Conservation (phyloP, 2,329 filamentous ascomycete species). For the Alternaria arbusti region DNA sequence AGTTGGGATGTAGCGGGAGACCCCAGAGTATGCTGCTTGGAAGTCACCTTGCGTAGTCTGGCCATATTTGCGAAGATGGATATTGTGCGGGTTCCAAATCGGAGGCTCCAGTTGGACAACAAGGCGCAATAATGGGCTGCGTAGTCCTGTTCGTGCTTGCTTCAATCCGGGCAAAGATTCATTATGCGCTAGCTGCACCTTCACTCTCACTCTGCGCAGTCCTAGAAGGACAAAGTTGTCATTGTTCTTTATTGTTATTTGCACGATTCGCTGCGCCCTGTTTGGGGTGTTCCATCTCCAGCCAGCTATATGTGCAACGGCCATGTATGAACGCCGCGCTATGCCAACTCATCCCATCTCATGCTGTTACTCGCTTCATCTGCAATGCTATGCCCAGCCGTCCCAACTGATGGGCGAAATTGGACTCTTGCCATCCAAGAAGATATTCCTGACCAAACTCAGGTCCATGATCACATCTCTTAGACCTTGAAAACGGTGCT, state of each 20-base stretch:
- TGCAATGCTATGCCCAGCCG: not conserved
- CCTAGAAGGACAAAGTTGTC: not conserved
- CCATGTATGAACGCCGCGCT: not conserved
- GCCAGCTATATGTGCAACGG: too few species aligned
- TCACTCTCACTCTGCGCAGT: not conserved
- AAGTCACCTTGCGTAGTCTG: not conserved
- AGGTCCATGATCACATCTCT: not conserved
- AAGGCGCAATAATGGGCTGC: not conserved
- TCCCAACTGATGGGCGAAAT: not conserved
- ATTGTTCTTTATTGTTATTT: not conserved
- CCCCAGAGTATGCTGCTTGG: not conserved
- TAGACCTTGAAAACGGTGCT: constrained; percentile 58
- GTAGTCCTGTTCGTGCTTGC: not conserved
- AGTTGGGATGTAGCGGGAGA: not conserved
- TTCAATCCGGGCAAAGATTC: not conserved
- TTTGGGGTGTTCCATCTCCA: not conserved
- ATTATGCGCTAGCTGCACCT: not conserved
- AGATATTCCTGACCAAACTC: not conserved
- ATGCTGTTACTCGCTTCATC: not conserved
- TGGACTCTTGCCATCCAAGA: not conserved
- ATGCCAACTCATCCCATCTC: not conserved
- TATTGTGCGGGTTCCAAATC: not conserved
- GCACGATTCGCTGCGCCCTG: too few species aligned
- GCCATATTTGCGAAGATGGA: not conserved
- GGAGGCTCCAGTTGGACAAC: not conserved